Base-by-base conservation (phyloP, 176 grass and related monocot species). In the Puccinellia tenuiflora region DNA sequence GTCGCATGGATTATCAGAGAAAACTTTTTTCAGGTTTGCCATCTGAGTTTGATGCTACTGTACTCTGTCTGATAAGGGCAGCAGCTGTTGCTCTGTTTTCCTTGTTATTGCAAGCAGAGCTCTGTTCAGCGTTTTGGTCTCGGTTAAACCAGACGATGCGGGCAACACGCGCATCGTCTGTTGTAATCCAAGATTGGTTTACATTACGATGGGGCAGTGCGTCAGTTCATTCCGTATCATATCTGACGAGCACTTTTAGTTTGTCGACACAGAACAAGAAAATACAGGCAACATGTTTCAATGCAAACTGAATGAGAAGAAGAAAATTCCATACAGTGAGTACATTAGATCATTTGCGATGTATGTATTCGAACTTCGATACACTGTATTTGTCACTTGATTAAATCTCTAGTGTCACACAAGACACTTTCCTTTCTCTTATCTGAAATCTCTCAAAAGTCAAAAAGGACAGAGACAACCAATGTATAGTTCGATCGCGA, bases 401-500 rank as follows among this genome's bases (percentile, higher is more conserved):
- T 46, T 45, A 13, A 38, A 12, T 13, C 20, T 56, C 5, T 0
- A 21, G 48, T 71, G 24, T 29, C 16, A 69, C 33, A 70, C 8
- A 20, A 9, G 28, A 45, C 6, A 11, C n/a, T 46, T 31, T 46
- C 25, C 25, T 66, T 48, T 18, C 42, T 60, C 45, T 60, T 25
- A n/a, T 24, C 68, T 67, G 18, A 29, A 34, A 16, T 60, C n/a
- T 40, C 43, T 39, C 39, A 35, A 29, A 17, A 50, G 13, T 46
- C 40, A 39, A 26, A 26, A 21, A 16, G 24, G 21, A 21, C 12
- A 25, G 42, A 3, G 1, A 13, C 3, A 25, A 16, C 28, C 53
- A 6, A 42, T 2, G 28, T 61, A 60, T 57, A 16, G 9, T 24
- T 34, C 24, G 78, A 89, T 76, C 51, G 63, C 70, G 71, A 89